Evolutionary conservation across 805 yeast genomes (phyloP), one percentile per base, ranked within the genome.

Genomic region (Phaffomyces opuntiae): DNA sequence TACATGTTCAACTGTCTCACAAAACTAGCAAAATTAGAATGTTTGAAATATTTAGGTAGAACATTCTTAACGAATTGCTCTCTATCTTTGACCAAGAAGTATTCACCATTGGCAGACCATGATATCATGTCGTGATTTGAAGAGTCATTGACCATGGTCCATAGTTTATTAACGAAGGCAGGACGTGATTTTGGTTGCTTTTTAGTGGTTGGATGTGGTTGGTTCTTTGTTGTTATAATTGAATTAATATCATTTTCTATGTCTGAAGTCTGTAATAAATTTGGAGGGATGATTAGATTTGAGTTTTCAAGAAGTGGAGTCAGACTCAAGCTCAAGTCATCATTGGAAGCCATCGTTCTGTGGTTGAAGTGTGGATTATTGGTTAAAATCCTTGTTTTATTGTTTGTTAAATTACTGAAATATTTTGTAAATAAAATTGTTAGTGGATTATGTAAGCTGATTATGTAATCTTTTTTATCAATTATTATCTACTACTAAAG

Each of bases 1-100:
- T 93, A 93, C 99, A 93, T 91, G 66, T 91, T 91, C 57, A 91
- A 73, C 62, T 91, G 99, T 50, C 99, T 79, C 14, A 93, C 98
- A 73, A 93, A 93, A 31, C 93, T 82, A 19, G 98, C 95, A 67
- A 93, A 90, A 62, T 93, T 91, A 49, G 87, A 83, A 66, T 93
- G 99, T 64, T 93, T 93, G 73, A 90, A 93, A 67, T 88, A 93
- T 59, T 82, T 81, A 6, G 99, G 99, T 50, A 93, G 67, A 26
- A 93, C 82, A 49, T 74, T 70, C 56, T 82, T 86, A 75, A 89
- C 93, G 59, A 93, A 91, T 34, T 55, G 51, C 46, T 91, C 98
- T 43, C 96, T 74, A 55, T 89, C 87, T 38, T 75, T 75, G 9
- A 93, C 96, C 54, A 85, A 82, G 61, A 93, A 89, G 5, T 93